Base-by-base conservation (phyloP, 2,329 filamentous ascomycete genomes). In the Amylocarpus encephaloides region DNA sequence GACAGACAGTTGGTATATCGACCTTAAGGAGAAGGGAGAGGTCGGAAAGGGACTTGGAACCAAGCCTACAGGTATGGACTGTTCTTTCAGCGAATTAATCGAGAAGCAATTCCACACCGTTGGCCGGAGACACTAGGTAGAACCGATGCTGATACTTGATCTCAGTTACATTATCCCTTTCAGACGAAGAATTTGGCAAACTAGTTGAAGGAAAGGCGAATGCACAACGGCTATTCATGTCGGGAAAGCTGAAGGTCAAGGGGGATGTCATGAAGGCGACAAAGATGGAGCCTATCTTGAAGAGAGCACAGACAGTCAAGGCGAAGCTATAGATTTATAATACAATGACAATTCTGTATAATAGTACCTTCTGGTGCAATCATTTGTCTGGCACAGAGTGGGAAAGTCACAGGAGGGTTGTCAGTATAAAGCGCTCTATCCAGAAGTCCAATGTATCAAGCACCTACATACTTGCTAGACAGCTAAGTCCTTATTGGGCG, bases 221-320 rank as follows among this genome's bases (percentile, higher is more conserved):
- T 67, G 90, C 93, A 50, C 93, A 98, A 78, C 83, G 85, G 62
- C 75, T 98, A 34, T 66, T 97, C 74, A 97, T 98, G 92, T 81
- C 81, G n/a, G 93, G 93, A 64, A 96, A 95, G 79, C 78, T 98
- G 67, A 98, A 97, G 86, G 82, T 97, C 68, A 94, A 90, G 82
- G 93, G 93, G 57, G 90, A 97, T 69, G 83, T 97, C 54, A 97
- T 97, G 92, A 96, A 96, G 81, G 87, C 93, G 34, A 96, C 91
- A 53, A 95, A 94, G 83, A 82, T 96, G 72, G 90, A 96, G 72
- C 87, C 89, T 36, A 86, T 97, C 64, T 74, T 95, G 59, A 90
- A 89, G 78, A 93, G 90, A 78, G 86, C 88, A 34, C 85, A 89
- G 75, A 47, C 55, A 29, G 77, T 74, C 64, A 87, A 88, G 78